Conservation (phyloP, 306 rosid genomes). For the Rosa persica region DNA sequence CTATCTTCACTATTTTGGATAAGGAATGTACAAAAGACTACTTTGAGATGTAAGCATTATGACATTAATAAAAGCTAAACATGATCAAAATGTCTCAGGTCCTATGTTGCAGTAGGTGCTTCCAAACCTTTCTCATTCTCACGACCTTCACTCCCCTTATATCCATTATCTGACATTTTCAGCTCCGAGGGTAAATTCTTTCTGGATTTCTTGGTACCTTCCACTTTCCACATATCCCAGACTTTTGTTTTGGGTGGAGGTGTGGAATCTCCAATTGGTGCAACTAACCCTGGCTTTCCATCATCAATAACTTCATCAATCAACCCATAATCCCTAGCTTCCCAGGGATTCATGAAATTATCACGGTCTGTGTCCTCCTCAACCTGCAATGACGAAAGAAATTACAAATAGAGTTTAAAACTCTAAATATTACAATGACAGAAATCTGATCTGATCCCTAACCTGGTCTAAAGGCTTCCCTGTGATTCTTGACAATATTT, state of each 20-base stretch:
- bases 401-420: neutral
- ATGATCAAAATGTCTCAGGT: neutral
- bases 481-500: constrained; percentile 78
- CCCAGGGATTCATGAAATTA: constrained; percentile 92
- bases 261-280: constrained; percentile 62
- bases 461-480: constrained; percentile 82
- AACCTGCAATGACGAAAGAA: constrained; percentile 46
- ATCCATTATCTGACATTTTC: constrained; percentile 34
- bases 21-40: constrained; percentile 5
- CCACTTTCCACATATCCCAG: constrained; percentile 58
- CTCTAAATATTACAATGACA: neutral
- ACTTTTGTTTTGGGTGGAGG: constrained; percentile 74
- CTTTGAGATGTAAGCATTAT: constrained; percentile 17
- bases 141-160: too few species aligned
- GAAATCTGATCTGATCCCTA: constrained; percentile 19
- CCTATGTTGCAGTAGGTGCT: constrained; percentile 57
- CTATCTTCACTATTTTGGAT: constrained; percentile 1
- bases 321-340: constrained; percentile 87
- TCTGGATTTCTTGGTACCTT: constrained; percentile 52
- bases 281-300: constrained; percentile 90
- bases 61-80: neutral
- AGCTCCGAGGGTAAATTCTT: constrained; percentile 73
- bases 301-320: constrained; percentile 84
- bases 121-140: constrained; percentile 35
- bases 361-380: constrained; percentile 82